Evolutionary conservation across 495 filamentous ascomycete genomes (phyloP).

Genomic region (Neurospora discreta): DNA sequence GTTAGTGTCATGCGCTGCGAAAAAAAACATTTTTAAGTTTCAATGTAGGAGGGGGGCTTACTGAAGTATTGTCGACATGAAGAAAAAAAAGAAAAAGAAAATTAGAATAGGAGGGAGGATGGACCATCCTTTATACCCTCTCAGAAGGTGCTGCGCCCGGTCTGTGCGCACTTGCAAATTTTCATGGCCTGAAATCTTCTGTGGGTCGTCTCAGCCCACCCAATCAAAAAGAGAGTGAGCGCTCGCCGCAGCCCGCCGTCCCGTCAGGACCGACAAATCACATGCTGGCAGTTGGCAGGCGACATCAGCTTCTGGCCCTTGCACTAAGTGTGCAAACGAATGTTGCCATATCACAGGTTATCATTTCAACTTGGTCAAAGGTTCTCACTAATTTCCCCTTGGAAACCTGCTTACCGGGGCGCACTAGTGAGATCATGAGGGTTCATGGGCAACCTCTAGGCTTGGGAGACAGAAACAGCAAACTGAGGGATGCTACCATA

Average conservation of each 20-base stretch:
- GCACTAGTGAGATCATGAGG: background rate
- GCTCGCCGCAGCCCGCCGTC: background rate
- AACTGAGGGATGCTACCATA: background rate
- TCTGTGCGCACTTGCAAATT: constrained; percentile 30
- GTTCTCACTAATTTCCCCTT: background rate
- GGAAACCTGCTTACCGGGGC: background rate
- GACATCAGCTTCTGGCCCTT: background rate
- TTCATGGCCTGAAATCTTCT: constrained; percentile 3
- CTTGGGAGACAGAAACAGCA: background rate
- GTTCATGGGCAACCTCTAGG: background rate
- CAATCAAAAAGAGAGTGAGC: background rate
- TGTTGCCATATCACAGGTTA: background rate
- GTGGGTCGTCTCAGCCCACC: background rate
- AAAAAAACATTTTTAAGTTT: background rate
- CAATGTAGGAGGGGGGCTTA: constrained; percentile 24
- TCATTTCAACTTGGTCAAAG: background rate
- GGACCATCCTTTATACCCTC: constrained; percentile 21
- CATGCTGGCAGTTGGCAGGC: background rate
- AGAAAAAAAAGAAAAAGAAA: constrained; percentile 30
- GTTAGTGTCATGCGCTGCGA: background rate
- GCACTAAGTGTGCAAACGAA: background rate
- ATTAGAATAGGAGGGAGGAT: constrained; percentile 11
- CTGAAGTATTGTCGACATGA: constrained; percentile 56
- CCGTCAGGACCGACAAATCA: background rate
- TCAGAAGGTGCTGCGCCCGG: constrained; percentile 16